Percentiles rank a stretch among this genome's conserved stretches.
phyloP scores from a whole-genome alignment of 73 alveolate genomes.

The Tetrahymena thermophila region DNA sequence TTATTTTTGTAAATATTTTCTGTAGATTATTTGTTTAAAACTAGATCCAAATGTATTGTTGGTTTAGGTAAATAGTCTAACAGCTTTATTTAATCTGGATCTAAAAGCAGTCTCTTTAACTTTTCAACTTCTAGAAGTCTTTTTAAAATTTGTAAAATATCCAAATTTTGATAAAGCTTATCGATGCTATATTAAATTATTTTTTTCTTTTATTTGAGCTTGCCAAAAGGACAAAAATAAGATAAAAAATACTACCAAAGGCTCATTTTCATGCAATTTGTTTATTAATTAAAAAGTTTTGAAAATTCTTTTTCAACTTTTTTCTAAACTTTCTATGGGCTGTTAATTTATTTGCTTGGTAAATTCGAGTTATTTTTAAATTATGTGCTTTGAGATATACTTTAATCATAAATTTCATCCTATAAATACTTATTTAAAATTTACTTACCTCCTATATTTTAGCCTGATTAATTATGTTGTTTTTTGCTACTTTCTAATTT shows the following conservation, averaged over 20 bases:
- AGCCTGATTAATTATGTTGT: too few relatives aligned
- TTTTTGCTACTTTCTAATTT: too few relatives aligned
- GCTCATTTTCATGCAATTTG: not conserved
- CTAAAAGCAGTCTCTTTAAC: conserved; percentile 1
- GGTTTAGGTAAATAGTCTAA: conserved; percentile 31
- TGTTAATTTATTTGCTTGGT: not conserved
- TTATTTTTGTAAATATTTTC: not conserved
- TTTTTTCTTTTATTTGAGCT: not conserved
- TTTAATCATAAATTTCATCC: too few relatives aligned
- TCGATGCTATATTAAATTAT: conserved; percentile 10
- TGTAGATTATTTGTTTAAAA: too few relatives aligned
- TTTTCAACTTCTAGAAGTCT: conserved; percentile 17
- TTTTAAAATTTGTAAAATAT: conserved; percentile 6
- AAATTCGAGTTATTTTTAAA: too few relatives aligned
- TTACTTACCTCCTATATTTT: too few relatives aligned
- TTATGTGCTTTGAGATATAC: too few relatives aligned
- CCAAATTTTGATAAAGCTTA: conserved; percentile 2
- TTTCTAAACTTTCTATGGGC: not conserved
- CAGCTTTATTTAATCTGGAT: conserved; percentile 8
- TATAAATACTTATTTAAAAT: too few relatives aligned
- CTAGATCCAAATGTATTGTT: not conserved
- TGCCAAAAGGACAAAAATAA: not conserved
- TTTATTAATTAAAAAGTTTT: too few relatives aligned
- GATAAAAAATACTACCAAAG: not conserved
- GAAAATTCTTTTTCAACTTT: not conserved